Base-by-base conservation (phyloP, 805 yeast genomes). In the Ogataea pilisensis region DNA sequence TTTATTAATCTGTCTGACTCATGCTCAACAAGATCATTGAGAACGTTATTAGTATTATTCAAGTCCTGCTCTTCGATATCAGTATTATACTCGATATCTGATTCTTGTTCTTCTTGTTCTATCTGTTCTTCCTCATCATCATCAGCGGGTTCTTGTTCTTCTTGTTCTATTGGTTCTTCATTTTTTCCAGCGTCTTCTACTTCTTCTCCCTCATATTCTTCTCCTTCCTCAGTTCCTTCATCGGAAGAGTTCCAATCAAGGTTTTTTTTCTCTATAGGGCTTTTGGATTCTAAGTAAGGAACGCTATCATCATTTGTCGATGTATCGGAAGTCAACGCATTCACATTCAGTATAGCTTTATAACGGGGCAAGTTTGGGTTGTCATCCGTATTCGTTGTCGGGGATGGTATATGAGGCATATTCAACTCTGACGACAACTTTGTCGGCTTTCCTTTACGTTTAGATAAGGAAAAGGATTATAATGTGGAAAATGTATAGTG, bases 271-370 rank as follows among this genome's bases (percentile, higher is more conserved):
- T 14, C 27, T 14, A 14, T 32, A 4, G 27, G 18, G 2, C 25
- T 35, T 12, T 38, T 36, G 12, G 37, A 22, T 29, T 19, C 39
- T 11, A 44, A 19, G 17, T 29, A 36, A 12, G 39, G 25, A 11
- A 34, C 27, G 27, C 31, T 18, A 8, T 40, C 36, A n/a, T n/a
- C n/a, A 27, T 34, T 20, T 38, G 37, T 2, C 39, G 46, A 16
- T 35, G 43, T 45, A 16, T 44, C 47, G 14, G 48, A 28, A 12
- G 55, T 48, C 29, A 60, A 38, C 1, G 55, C 61, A 39, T 55
- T 56, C 29, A 60, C 62, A 38, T 60, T 51, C 24, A 54, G 35
- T 2, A 62, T 58, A 8, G 55, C 64, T 31, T 52, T 45, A 31
- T 48, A 50, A 20, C 65, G 55, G 19, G 65, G 65, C 16, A 59